A percentile compares a stretch with the other conserved stretches of the same genome.
Conservation (phyloP, 2,329 filamentous ascomycete genomes). For the Xylaria sp. region DNA sequence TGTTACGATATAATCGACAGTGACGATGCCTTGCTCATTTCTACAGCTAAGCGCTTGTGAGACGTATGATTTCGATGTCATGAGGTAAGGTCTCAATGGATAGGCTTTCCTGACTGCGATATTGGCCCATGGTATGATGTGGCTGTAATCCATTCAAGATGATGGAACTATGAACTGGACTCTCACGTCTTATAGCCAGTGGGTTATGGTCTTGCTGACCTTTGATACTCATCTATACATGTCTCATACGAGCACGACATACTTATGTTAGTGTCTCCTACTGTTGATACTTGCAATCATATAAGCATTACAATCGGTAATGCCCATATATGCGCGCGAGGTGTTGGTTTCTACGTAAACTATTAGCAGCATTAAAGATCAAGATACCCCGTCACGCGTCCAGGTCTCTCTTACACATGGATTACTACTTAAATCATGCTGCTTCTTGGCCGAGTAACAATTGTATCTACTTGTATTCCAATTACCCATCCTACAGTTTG, state of each 20-base stretch:
- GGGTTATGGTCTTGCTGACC: not conserved
- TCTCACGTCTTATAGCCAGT: not conserved
- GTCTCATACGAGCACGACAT: not conserved
- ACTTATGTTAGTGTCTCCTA: not conserved
- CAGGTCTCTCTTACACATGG: not conserved
- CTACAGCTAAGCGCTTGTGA: conserved; percentile 24
- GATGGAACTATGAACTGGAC: not conserved
- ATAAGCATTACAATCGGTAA: not conserved
- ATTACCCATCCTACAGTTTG: not conserved
- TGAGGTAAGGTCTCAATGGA: not conserved
- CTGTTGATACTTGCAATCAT: no score
- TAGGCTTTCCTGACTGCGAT: not conserved
- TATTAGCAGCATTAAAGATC: not conserved
- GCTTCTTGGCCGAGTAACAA: not conserved
- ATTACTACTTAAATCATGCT: not conserved
- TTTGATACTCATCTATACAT: not conserved
- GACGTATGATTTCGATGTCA: not conserved
- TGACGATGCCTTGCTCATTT: conserved; percentile 38
- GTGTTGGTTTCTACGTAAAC: not conserved
- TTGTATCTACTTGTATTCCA: not conserved
- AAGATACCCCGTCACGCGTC: not conserved
- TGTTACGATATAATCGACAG: conserved; percentile 39
- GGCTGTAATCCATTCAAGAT: not conserved
- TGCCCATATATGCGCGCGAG: not conserved
- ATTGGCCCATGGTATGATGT: not conserved